phyloP scores from a whole-genome alignment of 2,329 filamentous ascomycete genomes.

The Biscogniauxia sp. region DNA sequence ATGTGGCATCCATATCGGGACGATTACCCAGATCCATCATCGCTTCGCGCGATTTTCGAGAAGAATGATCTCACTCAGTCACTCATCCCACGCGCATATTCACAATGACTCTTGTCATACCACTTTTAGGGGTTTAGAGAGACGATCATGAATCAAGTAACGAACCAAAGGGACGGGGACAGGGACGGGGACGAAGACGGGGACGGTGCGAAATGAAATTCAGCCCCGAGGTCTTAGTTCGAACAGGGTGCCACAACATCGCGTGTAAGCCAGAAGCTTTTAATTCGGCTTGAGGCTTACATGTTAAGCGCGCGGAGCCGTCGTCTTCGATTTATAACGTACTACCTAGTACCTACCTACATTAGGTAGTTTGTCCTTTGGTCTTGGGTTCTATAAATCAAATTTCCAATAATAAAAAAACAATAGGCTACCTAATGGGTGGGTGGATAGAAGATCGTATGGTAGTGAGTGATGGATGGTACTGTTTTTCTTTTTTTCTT shows the following conservation, averaged over 20 bases:
- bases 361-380: too few relatives aligned
- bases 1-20: background rate
- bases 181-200: background rate
- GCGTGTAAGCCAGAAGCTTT: conserved; percentile 16
- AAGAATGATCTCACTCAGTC: background rate
- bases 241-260: conserved; percentile 8
- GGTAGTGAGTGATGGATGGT: too few relatives aligned
- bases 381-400: too few relatives aligned
- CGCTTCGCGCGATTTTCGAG: background rate
- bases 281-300: background rate
- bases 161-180: background rate
- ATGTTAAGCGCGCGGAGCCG: background rate
- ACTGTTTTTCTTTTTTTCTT: too few relatives aligned
- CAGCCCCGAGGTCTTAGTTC: background rate
- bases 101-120: too few relatives aligned
- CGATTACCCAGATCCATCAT: background rate
- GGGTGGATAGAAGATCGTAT: too few relatives aligned
- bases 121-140: too few relatives aligned
- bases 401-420: too few relatives aligned
- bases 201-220: background rate
- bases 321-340: background rate
- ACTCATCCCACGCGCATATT: background rate
- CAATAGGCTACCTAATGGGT: too few relatives aligned
- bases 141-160: background rate
- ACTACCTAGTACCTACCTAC: too few relatives aligned